phyloP scores from a whole-genome alignment of 1,284 basidiomycete genomes.

The Melampsora larici-populina region DNA sequence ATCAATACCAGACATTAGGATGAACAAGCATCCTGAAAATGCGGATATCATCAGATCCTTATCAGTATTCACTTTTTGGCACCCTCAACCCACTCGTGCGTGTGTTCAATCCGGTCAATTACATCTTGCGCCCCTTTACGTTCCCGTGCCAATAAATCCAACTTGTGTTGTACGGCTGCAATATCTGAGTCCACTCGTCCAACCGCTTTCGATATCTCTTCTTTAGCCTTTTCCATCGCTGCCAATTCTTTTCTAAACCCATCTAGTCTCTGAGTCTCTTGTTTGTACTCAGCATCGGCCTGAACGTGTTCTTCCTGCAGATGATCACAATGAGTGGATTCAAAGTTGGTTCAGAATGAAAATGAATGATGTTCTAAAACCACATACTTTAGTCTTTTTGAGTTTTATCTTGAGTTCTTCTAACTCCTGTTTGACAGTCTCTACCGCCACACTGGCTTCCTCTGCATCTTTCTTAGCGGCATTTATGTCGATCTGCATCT shows the following conservation, averaged over 20 bases:
- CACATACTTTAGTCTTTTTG: constrained; percentile 60
- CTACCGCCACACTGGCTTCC: constrained; percentile 64
- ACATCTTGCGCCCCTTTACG: constrained; percentile 50
- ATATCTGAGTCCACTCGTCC: constrained; percentile 68
- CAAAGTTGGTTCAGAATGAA: constrained; percentile 6
- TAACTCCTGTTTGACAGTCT: constrained; percentile 66
- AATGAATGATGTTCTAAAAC: not conserved
- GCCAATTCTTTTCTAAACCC: constrained; percentile 84
- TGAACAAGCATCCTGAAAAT: not conserved
- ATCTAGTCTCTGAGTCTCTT: constrained; percentile 78
- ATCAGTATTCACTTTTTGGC: constrained; percentile 69
- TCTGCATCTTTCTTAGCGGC: constrained; percentile 62
- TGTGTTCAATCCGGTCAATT: constrained; percentile 65
- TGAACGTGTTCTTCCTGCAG: constrained; percentile 62
- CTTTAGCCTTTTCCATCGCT: constrained; percentile 74
- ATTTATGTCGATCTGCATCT: constrained; percentile 75
- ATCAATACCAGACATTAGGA: not conserved
- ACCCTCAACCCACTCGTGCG: constrained; percentile 80
- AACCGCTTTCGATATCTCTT: constrained; percentile 73
- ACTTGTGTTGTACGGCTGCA: constrained; percentile 62
- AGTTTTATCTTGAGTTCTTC: constrained; percentile 62
- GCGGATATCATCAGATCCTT: not conserved
- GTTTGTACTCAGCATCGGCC: constrained; percentile 69
- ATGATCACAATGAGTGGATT: not conserved
- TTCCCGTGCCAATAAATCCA: constrained; percentile 59